A percentile compares a stretch with the other conserved stretches of the same genome.
These are phyloP conservation scores for Aspergillus indologenus DNA, from an alignment of 495 filamentous ascomycete species.

Conservation along the genomic window DNA sequence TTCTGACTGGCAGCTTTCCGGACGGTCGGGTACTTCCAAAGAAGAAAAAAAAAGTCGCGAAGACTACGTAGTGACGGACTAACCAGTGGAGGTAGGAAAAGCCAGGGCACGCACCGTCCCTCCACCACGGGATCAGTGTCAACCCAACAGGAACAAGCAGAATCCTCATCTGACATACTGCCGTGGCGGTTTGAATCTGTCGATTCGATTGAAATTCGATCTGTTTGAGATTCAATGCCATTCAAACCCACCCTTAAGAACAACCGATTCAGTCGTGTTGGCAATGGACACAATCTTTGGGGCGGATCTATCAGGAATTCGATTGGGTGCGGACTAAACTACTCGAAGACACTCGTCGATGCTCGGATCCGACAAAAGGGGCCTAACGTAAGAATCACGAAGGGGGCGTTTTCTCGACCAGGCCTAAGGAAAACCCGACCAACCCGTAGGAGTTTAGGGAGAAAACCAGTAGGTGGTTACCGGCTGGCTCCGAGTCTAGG, in stretches of 20 bases:
- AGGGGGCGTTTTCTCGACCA: not conserved
- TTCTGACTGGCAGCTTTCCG: not conserved
- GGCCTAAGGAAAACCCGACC: not conserved
- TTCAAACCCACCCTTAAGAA: too few species aligned
- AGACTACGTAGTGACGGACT: too few species aligned
- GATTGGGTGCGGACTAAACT: not conserved
- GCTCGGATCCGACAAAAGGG: slow-evolving; percentile 6
- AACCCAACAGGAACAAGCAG: not conserved
- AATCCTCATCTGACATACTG: not conserved
- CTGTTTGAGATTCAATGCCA: not conserved
- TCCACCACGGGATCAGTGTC: not conserved
- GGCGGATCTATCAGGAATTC: not conserved
- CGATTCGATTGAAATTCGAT: not conserved
- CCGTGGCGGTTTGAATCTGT: not conserved
- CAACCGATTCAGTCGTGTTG: not conserved
- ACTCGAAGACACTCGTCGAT: not conserved
- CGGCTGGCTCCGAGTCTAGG: not conserved
- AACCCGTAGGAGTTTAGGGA: not conserved
- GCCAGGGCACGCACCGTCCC: not conserved
- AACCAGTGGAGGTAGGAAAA: not conserved
- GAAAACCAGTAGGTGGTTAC: not conserved
- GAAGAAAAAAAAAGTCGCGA: too few species aligned
- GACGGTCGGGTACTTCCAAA: not conserved
- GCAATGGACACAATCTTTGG: not conserved
- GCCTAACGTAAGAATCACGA: not conserved